Conservation (phyloP, 176 grass and related monocot genomes). For the Carex littledalei region DNA sequence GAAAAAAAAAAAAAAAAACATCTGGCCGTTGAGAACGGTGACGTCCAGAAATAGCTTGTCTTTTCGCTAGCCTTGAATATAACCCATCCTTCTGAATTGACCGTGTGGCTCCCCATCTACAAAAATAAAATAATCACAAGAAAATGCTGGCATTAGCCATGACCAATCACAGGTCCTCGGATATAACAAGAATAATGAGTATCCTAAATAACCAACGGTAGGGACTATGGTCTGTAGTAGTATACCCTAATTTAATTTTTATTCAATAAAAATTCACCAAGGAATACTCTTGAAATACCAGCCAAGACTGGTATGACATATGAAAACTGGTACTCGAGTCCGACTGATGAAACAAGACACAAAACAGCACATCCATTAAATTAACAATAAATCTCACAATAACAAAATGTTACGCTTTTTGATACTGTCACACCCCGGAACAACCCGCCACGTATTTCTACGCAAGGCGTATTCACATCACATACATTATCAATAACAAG, state of each 20-base stretch:
- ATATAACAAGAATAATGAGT: background rate
- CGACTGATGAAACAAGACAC: background rate
- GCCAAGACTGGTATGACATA: background rate
- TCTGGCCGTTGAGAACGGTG: too few species aligned
- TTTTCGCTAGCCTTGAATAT: conserved; percentile 78
- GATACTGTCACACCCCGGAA: too few species aligned
- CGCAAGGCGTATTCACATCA: too few species aligned
- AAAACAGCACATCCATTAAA: background rate
- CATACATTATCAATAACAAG: too few species aligned
- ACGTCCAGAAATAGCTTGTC: conserved; percentile 31
- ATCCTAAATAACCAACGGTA: background rate
- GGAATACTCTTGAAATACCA: background rate
- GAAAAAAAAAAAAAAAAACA: too few species aligned
- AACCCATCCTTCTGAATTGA: conserved; percentile 72
- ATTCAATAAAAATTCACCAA: background rate
- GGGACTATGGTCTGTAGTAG: background rate
- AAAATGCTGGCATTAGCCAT: background rate
- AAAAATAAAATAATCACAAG: background rate
- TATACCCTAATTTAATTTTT: background rate
- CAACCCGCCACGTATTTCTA: too few species aligned
- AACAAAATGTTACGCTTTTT: background rate
- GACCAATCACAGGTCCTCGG: background rate
- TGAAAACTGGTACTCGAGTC: background rate
- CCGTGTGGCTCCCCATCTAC: conserved; percentile 75
- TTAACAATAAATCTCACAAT: background rate